Evolutionary conservation across 495 filamentous ascomycete genomes (phyloP).

Genomic region (Penicillium angulare): DNA sequence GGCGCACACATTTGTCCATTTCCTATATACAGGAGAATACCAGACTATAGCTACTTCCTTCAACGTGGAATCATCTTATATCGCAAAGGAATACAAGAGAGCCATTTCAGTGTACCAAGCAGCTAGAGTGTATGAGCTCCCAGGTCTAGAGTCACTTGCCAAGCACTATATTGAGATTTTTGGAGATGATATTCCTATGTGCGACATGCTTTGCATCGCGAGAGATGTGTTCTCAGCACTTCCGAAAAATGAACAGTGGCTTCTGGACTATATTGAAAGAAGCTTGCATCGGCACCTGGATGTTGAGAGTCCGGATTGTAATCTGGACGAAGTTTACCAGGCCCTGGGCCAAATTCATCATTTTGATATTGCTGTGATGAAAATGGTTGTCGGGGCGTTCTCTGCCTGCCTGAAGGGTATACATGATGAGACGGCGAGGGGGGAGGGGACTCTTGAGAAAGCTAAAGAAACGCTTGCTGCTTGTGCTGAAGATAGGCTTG

Average conservation of each 20-base stretch:
- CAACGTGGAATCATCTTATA: neutral
- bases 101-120: slow-evolving; percentile 13
- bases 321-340: neutral
- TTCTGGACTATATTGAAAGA: slow-evolving; percentile 5
- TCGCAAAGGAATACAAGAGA: slow-evolving; percentile 12
- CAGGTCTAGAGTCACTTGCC: slow-evolving; percentile 9
- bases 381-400: neutral
- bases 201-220: slow-evolving; percentile 3
- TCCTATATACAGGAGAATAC: slow-evolving; percentile 16
- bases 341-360: neutral
- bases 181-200: neutral
- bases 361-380: slow-evolving; percentile 2
- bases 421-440: no score
- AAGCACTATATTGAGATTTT: slow-evolving; percentile 8
- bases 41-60: slow-evolving; percentile 8
- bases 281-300: neutral
- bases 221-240: slow-evolving; percentile 9
- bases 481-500: no score
- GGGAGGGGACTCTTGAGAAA: no score
- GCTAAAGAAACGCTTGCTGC: no score
- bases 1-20: slow-evolving; percentile 19
- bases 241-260: slow-evolving; percentile 12
- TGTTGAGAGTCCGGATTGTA: neutral
- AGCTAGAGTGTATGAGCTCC: slow-evolving; percentile 4
- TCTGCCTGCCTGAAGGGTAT: no score